Conservation (phyloP, 345 rosid genomes). For the Aquilaria sinensis region DNA sequence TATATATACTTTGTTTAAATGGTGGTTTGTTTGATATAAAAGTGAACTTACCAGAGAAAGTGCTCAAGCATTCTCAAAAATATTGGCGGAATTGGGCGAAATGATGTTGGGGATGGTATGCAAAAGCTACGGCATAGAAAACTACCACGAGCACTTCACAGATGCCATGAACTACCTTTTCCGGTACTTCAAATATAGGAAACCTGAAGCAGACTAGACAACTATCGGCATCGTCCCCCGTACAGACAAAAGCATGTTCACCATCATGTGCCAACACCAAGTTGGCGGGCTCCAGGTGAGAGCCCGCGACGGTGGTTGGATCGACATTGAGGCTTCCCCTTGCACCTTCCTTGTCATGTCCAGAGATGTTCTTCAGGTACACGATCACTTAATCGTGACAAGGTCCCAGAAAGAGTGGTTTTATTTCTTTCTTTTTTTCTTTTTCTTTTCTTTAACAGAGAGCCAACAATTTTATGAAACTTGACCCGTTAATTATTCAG, state of each 20-base stretch:
- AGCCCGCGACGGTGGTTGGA: slow-evolving; percentile 36
- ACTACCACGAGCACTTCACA: slow-evolving; percentile 23
- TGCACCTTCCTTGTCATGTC: slow-evolving; percentile 48
- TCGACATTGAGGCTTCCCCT: slow-evolving; percentile 35
- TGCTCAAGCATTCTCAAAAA: slow-evolving; percentile 29
- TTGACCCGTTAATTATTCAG: slow-evolving; percentile 17
- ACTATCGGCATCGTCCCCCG: slow-evolving; percentile 42
- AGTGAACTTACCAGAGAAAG: slow-evolving; percentile 13
- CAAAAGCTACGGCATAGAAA: slow-evolving; percentile 51
- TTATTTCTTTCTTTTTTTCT: too few relatives aligned
- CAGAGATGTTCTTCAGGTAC: slow-evolving; percentile 57
- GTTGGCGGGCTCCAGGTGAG: slow-evolving; percentile 49
- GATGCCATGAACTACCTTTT: slow-evolving; percentile 38
- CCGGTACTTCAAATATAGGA: slow-evolving; percentile 40
- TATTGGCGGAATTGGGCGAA: slow-evolving; percentile 34
- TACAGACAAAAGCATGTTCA: slow-evolving; percentile 50
- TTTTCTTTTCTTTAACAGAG: not conserved
- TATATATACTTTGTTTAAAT: too few relatives aligned
- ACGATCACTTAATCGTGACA: too few relatives aligned
- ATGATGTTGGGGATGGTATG: slow-evolving; percentile 49
- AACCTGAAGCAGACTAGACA: slow-evolving; percentile 25
- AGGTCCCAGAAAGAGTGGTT: not conserved
- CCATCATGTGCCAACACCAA: slow-evolving; percentile 55
- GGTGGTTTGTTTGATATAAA: too few relatives aligned
- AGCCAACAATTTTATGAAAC: too few relatives aligned